Conservation (phyloP, 164 flowering plant genomes). For the Tetracentron sinense region DNA sequence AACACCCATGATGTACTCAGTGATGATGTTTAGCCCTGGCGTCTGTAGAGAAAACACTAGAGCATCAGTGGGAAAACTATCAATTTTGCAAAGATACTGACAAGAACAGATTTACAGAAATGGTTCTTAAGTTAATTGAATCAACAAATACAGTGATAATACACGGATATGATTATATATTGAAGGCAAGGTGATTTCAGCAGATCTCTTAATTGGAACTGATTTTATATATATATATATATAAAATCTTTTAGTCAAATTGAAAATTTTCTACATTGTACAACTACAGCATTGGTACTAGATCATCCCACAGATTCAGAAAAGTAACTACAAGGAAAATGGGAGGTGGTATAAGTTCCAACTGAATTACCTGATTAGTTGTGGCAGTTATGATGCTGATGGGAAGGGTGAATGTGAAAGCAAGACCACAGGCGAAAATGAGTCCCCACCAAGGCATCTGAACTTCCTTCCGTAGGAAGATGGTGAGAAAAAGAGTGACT, state of each 20-base stretch:
- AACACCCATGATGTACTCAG: conserved; percentile 25
- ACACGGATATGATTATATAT: no score
- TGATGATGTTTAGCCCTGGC: conserved; percentile 27
- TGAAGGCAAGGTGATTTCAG: no score
- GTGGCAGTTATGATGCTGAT: conserved; percentile 82
- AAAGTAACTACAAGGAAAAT: neutral
- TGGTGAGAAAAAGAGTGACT: conserved; percentile 54
- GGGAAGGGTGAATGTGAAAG: conserved; percentile 70
- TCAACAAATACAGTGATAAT: no score
- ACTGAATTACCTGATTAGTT: conserved; percentile 59
- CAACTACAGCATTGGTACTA: no score
- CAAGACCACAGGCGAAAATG: conserved; percentile 53
- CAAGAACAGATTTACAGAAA: no score
- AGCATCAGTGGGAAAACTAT: neutral
- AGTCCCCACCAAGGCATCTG: conserved; percentile 96
- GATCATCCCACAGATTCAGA: no score
- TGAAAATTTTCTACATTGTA: no score
- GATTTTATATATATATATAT: no score
- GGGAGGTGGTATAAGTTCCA: neutral
- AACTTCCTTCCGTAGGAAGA: conserved; percentile 49
- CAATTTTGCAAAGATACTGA: no score
- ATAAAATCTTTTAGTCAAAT: no score
- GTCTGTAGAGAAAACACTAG: conserved; percentile 8
- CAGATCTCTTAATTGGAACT: no score
- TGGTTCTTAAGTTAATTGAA: no score